These are phyloP conservation scores for Pholiota molesta DNA, from an alignment of 768 basidiomycete genomes.

Conservation along the genomic window DNA sequence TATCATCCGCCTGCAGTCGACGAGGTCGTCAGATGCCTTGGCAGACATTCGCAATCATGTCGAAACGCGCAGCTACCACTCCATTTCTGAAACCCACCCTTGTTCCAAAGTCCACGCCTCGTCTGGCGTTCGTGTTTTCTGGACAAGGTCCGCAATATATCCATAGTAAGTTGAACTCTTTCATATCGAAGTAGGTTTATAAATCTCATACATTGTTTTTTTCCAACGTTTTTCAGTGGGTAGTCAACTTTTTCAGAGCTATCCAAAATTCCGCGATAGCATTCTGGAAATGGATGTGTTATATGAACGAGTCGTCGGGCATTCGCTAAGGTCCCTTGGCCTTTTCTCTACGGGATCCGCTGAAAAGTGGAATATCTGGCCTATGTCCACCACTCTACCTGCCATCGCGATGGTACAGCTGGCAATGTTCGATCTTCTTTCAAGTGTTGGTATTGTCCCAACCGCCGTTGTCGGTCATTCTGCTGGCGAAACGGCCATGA, in stretches of 20 bases:
- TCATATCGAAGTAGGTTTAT: not conserved
- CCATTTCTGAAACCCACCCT: conserved; percentile 27
- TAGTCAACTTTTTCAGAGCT: conserved; percentile 30
- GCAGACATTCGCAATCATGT: conserved; percentile 34
- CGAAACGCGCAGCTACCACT: conserved; percentile 27
- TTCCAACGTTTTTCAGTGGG: conserved; percentile 24
- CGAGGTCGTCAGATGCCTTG: conserved; percentile 34
- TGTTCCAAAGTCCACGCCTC: not conserved
- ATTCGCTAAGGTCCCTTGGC: conserved; percentile 41
- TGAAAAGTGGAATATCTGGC: conserved; percentile 27
- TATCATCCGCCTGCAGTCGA: conserved; percentile 27
- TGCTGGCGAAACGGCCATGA: conserved; percentile 47
- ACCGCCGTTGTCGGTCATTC: conserved; percentile 48
- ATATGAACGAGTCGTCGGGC: conserved; percentile 34
- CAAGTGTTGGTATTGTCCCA: conserved; percentile 37
- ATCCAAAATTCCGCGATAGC: conserved; percentile 38
- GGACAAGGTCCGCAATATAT: conserved; percentile 29
- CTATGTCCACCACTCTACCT: conserved; percentile 41
- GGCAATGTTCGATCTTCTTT: conserved; percentile 44
- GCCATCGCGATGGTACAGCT: conserved; percentile 48
- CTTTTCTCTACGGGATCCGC: conserved; percentile 15
- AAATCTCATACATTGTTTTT: not conserved
- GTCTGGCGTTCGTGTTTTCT: conserved; percentile 33
- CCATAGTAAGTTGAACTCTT: conserved; percentile 29
- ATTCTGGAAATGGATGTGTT: conserved; percentile 40